Evolutionary conservation across 1,284 basidiomycete genomes (phyloP).

Genomic region (Kwoniella shivajii): DNA sequence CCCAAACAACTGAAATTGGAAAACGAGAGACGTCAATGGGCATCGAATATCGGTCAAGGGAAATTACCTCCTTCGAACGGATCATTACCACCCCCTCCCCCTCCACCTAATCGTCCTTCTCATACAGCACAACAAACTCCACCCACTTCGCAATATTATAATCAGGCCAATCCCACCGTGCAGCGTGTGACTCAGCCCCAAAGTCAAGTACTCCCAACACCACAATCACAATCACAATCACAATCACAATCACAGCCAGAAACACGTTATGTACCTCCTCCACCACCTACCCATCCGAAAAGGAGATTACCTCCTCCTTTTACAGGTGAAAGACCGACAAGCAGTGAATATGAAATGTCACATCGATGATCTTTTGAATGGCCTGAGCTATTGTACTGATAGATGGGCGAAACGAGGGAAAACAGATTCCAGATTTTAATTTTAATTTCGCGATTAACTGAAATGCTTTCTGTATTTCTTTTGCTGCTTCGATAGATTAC

Average conservation of each 20-base stretch:
- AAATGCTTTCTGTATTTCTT: too few relatives aligned
- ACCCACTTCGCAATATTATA: too few relatives aligned
- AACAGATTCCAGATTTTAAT: too few relatives aligned
- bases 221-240: background rate
- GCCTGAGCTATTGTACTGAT: too few relatives aligned
- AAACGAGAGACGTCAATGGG: constrained; percentile 7
- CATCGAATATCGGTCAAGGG: constrained; percentile 1
- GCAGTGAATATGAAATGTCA: too few relatives aligned
- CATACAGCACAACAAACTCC: background rate
- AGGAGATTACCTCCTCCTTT: constrained; percentile 10
- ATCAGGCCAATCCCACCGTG: too few relatives aligned
- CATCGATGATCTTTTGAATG: too few relatives aligned
- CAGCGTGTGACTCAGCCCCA: too few relatives aligned
- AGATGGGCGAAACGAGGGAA: too few relatives aligned
- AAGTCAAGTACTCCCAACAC: background rate
- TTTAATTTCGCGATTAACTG: too few relatives aligned
- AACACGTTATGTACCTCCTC: background rate
- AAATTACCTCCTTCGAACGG: background rate
- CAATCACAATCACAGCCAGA: background rate
- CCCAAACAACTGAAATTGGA: constrained; percentile 20
- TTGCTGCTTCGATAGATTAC: too few relatives aligned
- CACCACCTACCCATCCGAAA: constrained; percentile 1
- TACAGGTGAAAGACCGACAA: too few relatives aligned
- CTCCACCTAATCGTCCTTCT: background rate
- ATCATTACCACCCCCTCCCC: constrained; percentile 1